Base-by-base conservation (phyloP, 2,329 filamentous ascomycete genomes). In the Zasmidium cellare region DNA sequence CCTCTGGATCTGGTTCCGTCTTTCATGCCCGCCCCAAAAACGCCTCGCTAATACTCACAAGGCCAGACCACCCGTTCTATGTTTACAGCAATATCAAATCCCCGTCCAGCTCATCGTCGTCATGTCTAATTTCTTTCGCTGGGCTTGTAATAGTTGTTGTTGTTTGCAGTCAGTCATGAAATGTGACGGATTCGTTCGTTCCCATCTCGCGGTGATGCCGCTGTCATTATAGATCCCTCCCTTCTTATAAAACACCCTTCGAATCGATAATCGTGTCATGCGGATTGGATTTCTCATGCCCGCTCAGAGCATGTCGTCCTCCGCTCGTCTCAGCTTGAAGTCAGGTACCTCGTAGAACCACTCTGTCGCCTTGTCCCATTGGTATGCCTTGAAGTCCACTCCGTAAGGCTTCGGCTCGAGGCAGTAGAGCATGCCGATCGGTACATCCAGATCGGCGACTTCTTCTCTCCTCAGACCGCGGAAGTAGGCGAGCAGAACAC, bases 341-440 rank as follows among this genome's bases (percentile, higher is more conserved):
- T 92, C 82, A n/a, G 88, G 89, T 47, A 96, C 77, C 71, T 94
- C 87, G 58, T 94, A 87, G 68, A 99, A 99, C 83, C 88, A 91
- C 62, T 88, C 86, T 19, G 79, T 84, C 2, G 82, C 80, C 61
- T 90, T 84, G 71, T 96, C 90, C 78, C 96, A 99, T 60, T 87
- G 85, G 80, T 96, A 99, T 0, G 92, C 93, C 73, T 96, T 93
- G 79, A 97, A 97, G 60, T 96, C 93, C 58, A 97, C 92, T 14
- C 94, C 94, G 66, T 99, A 99, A 0, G 94, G 94, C 81, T 97
- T 97, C 63, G 94, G 94, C 75, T 99, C 93, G 49, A 99, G 88
- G 66, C 92, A 90, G 74, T 96, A 99, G 7, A 97, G 81, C 81
- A 96, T 92, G 18, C 94, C 94, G 50, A 99, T 80, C 0, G 94